Percentiles rank a stretch among this genome's conserved stretches.
These are phyloP conservation scores for Rhynchosporium graminicola DNA, from an alignment of 2,329 filamentous ascomycete genomes.

Conservation along the genomic window DNA sequence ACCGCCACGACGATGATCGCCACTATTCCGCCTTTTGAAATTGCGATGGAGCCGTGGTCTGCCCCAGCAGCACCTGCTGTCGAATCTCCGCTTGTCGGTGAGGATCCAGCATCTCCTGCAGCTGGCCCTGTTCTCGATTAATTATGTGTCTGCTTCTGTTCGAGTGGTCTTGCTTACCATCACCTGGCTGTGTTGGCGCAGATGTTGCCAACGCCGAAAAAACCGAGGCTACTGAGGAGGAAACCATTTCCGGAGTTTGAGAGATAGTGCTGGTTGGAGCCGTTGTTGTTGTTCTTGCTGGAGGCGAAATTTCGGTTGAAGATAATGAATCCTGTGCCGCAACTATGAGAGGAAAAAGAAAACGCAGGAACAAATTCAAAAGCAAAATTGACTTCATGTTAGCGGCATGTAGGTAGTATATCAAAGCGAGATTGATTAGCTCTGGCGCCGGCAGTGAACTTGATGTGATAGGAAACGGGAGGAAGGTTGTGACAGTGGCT, in stretches of 20 bases:
- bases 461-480: constrained; percentile 29
- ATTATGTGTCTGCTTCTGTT: background rate
- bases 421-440: constrained; percentile 21
- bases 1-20: constrained; percentile 75
- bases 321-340: constrained; percentile 31
- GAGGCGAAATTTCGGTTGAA: constrained; percentile 19
- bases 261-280: constrained; percentile 30
- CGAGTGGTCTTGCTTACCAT: constrained; percentile 22
- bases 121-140: constrained; percentile 24
- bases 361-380: constrained; percentile 32
- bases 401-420: constrained; percentile 24
- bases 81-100: constrained; percentile 47
- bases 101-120: constrained; percentile 39
- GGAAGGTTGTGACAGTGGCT: constrained; percentile 21
- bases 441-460: constrained; percentile 26
- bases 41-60: constrained; percentile 57
- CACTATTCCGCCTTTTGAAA: constrained; percentile 70
- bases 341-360: constrained; percentile 29
- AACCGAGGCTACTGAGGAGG: constrained; percentile 37
- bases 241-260: constrained; percentile 40
- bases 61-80: constrained; percentile 67
- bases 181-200: constrained; percentile 36
- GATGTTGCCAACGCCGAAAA: constrained; percentile 38
- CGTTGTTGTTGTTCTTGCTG: constrained; percentile 24
- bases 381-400: constrained; percentile 35